These are phyloP conservation scores for Kockovaella imperatae DNA, from an alignment of 768 basidiomycete species.

Conservation along the genomic window DNA sequence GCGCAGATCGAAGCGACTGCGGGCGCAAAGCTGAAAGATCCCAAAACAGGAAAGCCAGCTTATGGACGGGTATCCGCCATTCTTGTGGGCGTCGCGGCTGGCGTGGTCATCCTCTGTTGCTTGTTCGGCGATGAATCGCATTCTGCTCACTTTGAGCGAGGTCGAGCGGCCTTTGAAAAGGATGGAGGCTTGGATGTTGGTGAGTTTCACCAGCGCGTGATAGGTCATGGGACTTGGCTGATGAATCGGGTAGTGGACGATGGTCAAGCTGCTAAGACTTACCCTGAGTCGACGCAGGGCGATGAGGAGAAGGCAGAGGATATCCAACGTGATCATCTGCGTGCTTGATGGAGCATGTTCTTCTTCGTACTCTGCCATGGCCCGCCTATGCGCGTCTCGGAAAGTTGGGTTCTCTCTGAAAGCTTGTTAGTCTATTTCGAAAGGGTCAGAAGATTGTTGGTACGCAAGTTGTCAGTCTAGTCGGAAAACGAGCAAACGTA, in stretches of 20 bases:
- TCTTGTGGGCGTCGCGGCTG: slow-evolving; percentile 54
- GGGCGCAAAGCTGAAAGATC: slow-evolving; percentile 52
- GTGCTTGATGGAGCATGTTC: no score
- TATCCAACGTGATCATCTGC: no score
- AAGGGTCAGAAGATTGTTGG: no score
- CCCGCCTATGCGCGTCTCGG: no score
- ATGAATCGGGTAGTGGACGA: neutral
- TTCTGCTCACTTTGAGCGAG: slow-evolving; percentile 70
- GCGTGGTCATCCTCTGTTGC: slow-evolving; percentile 54
- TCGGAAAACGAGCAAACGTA: no score
- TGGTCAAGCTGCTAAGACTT: slow-evolving; percentile 1
- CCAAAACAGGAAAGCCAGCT: slow-evolving; percentile 1
- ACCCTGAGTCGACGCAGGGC: no score
- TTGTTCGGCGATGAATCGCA: slow-evolving; percentile 72
- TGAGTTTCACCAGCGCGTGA: neutral
- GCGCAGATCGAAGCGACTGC: slow-evolving; percentile 72
- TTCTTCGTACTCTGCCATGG: no score
- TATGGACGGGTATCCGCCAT: slow-evolving; percentile 60
- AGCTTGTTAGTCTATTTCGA: no score
- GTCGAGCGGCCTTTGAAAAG: slow-evolving; percentile 67
- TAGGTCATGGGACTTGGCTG: neutral
- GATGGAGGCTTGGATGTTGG: slow-evolving; percentile 49
- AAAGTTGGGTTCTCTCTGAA: no score
- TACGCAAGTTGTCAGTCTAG: no score
- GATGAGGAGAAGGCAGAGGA: no score